Evolutionary conservation across 768 basidiomycete species (phyloP), one percentile per base, ranked within the genome.

Genomic region (Sistotremastrum suecicum): DNA sequence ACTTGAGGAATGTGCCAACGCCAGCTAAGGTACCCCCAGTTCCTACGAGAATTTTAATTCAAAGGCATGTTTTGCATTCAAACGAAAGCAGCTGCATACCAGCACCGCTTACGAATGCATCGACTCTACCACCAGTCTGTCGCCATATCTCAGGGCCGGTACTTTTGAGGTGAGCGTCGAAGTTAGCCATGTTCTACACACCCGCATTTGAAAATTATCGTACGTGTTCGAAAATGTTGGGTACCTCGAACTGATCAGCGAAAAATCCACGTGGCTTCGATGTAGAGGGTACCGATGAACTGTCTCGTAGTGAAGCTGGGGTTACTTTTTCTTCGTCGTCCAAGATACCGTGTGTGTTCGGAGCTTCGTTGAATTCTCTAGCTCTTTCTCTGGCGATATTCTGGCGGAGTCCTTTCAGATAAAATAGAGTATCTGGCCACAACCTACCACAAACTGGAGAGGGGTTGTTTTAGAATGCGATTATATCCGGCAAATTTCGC

Each of bases 11-110:
- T 43, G 66, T 71, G 0, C 88, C 91, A 4, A 71, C 74, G 0
- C 94, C 94, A 2, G 90, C 83, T 43, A 99, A 75, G 3, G 94
- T 98, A 8, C 95, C 95, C 4, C 95, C 94, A 2, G 94, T 97
- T n/a, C 90, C 88, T 83, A 42, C 3, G 45, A 30, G 43, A 8
- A 31, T 36, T 0, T 8, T 36, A 2, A 33, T 12, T 9, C 30
- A 33, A n/a, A 34, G 33, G 29, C 2, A 7, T 37, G 34, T 12
- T 12, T 8, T 20, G 20, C 28, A 9, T 9, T 5, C n/a, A 32
- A 37, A 6, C 20, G 20, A 42, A 34, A 50, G 29, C 29, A 6
- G 12, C 10, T 9, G 48, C 64, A 48, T 47, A 78, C 90, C 90
- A 46, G 94, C 90, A 1, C 94, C 94, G 31, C 81, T 76, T 37